Base-by-base conservation (phyloP, 2,329 filamentous ascomycete genomes). In the Aspergillus intermedius region DNA sequence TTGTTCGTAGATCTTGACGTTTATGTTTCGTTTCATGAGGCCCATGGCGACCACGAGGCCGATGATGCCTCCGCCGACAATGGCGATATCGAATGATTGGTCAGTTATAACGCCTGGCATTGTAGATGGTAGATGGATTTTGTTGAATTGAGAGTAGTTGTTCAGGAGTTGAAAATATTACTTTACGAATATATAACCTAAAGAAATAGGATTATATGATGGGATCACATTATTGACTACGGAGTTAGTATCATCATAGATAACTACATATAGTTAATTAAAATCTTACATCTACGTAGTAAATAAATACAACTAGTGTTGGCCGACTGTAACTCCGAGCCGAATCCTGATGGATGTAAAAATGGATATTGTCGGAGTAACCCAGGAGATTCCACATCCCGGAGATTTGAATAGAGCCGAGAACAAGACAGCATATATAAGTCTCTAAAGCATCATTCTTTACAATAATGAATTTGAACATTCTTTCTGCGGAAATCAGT, bases 11-110 rank as follows among this genome's bases (percentile, higher is more conserved):
- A 67, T 37, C 19, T 44, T 53, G 1, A 65, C 55, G 0, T 21
- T 13, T 42, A 67, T 50, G 17, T 53, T 47, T 5, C 55, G 51
- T 1, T 34, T 30, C 3, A 58, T 34, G 1, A 66, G 52, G 12
- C 63, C 64, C 1, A 63, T 43, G 15, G 63, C 57, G 0, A 60
- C 53, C 4, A 55, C 43, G 2, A 58, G 28, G 17, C 64, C 64
- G 42, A 60, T 58, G 7, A 64, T 59, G 44, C 64, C 64, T 28
- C 53, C 55, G 42, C 64, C 64, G 32, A 64, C 51, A n/a, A 66
- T 62, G 30, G 61, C 60, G 23, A 63, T 47, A 4, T 59, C 46
- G 74, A 56, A 32, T 8, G 28, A 13, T 32, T 32, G 28, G 28
- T 32, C 12, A 13, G 12, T 32, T 32, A 32, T 32, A 13, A 13